phyloP scores from a whole-genome alignment of 371 early-diverging fungal genomes.

The Blakeslea trispora region DNA sequence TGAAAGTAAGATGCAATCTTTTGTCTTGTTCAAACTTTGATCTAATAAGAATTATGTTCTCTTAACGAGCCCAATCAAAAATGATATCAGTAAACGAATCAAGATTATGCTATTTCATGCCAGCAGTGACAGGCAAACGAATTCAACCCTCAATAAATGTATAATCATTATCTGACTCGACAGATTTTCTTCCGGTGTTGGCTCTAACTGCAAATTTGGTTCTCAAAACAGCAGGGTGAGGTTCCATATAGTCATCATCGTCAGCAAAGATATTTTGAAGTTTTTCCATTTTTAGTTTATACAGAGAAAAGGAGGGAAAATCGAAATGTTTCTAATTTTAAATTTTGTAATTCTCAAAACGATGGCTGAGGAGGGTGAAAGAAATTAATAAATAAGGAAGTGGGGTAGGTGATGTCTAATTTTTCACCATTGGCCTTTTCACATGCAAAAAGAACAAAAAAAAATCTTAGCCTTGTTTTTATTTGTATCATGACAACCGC shows the following conservation, averaged over 20 bases:
- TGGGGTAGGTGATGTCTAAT: too few relatives aligned
- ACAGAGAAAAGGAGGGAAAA: too few relatives aligned
- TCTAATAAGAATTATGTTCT: neutral
- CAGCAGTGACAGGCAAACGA: neutral
- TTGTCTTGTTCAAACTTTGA: neutral
- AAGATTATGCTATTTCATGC: neutral
- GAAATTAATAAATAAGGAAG: too few relatives aligned
- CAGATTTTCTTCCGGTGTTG: neutral
- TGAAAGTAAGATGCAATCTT: neutral
- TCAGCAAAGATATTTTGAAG: neutral
- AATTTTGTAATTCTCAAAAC: too few relatives aligned
- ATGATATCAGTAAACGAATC: neutral
- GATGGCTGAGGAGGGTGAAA: too few relatives aligned
- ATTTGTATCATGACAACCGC: too few relatives aligned
- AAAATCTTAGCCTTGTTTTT: too few relatives aligned
- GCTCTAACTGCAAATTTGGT: neutral
- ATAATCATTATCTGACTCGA: neutral
- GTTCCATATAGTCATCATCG: neutral
- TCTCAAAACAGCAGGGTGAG: neutral
- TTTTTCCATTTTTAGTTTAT: neutral
- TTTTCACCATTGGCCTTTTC: too few relatives aligned
- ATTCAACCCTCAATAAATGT: neutral
- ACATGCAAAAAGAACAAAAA: too few relatives aligned
- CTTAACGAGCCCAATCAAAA: neutral
- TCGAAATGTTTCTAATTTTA: too few relatives aligned